Base-by-base conservation (phyloP, 306 rosid species). In the Pueraria montana region DNA sequence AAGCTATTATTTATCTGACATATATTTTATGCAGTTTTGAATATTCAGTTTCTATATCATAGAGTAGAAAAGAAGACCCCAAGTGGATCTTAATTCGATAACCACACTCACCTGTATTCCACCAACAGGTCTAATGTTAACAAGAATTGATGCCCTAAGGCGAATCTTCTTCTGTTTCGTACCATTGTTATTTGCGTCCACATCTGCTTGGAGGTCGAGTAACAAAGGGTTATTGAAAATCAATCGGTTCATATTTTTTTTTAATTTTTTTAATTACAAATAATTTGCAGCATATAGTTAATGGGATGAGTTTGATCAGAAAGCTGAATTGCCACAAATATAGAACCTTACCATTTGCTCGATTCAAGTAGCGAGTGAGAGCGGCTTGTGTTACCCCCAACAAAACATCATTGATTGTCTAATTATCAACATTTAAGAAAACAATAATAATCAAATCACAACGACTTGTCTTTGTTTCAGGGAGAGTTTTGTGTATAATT, bases 301-400 rank as follows among this genome's bases (percentile, higher is more conserved):
- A 49, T 49, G 14, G 16, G 59, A 30, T 34, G 30, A 43, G 21
- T 68, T 42, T 1, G 4, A n/a, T n/a, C n/a, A 23, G 16, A 63
- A 62, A 34, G 11, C 6, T 21, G 26, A 23, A 61, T n/a, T 59
- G 10, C 18, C 14, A 30, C 8, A 45, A 40, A 50, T 4, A 45
- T n/a, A 18, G 18, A 67, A 69, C 20, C 84, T 87, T 30, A 93
- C 95, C 79, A 5, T 86, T 81, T 83, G 67, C 87, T 11, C 85
- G 86, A 72, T 81, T 89, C 80, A 89, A 50, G 74, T 93, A 91
- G 66, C 42, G 80, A 6, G 89, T 45, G 20, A 93, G 84, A 56
- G 87, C 91, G 11, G 94, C 95, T 89, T 93, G 95, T 56, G 95
- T 81, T 49, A 91, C 26, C 43, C 94, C 97, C 80, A 89, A 61